These are phyloP conservation scores for Rhododendron kiyosumense DNA, from an alignment of 148 eudicot species.

Conservation along the genomic window DNA sequence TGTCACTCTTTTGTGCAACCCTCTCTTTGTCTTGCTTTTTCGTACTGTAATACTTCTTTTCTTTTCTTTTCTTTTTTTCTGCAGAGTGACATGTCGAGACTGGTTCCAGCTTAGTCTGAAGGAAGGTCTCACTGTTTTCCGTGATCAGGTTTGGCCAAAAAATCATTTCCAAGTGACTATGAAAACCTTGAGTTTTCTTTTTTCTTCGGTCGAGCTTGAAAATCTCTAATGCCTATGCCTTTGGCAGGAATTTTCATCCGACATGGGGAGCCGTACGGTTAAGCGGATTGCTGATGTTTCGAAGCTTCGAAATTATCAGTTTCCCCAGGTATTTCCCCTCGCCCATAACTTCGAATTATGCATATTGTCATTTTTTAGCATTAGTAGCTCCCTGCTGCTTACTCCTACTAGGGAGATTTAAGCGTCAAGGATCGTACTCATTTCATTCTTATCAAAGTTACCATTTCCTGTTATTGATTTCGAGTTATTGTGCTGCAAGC, in stretches of 20 bases:
- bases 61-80: background rate
- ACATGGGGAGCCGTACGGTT: constrained; percentile 96
- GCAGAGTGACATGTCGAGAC: constrained; percentile 97
- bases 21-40: background rate
- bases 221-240: background rate
- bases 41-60: background rate
- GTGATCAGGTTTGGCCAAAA: constrained; percentile 69
- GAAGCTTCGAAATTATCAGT: constrained; percentile 81
- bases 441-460: background rate
- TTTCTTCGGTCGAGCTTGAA: background rate
- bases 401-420: background rate
- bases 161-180: constrained; percentile 5
- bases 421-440: background rate
- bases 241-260: constrained; percentile 93
- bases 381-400: background rate
- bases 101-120: constrained; percentile 99
- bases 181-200: background rate
- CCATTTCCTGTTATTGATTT: background rate
- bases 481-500: constrained; percentile 3
- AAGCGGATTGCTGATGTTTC: constrained; percentile 96
- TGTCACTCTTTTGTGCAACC: background rate
- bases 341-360: background rate
- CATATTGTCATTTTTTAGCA: background rate
- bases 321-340: constrained; percentile 67
- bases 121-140: constrained; percentile 99